These are phyloP conservation scores for Suhomyces prunicola DNA, from an alignment of 805 yeast species.

Conservation along the genomic window DNA sequence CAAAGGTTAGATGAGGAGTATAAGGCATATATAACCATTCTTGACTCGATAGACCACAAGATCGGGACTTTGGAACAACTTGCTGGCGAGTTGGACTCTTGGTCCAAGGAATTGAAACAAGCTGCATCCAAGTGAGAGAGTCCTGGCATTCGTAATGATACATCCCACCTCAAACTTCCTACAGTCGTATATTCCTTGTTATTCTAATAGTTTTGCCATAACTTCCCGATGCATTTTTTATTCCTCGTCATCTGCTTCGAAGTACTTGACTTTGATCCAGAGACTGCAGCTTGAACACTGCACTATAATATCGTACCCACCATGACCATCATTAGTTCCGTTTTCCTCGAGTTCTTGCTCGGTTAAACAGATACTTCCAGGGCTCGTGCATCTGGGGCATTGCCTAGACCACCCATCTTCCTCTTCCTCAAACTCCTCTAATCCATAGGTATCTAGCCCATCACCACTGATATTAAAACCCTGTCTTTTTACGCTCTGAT, in stretches of 20 bases:
- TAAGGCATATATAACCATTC: conserved; percentile 16
- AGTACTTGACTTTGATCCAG: conserved; percentile 76
- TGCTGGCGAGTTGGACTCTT: conserved; percentile 57
- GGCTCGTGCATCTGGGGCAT: conserved; percentile 66
- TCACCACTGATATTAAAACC: conserved; percentile 53
- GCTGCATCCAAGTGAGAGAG: neutral
- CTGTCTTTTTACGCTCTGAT: conserved; percentile 26
- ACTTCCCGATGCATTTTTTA: neutral
- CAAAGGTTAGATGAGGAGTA: conserved; percentile 19
- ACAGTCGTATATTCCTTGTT: neutral
- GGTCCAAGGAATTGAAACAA: conserved; percentile 50
- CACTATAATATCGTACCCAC: conserved; percentile 60
- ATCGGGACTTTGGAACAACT: conserved; percentile 44
- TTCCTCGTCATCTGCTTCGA: conserved; percentile 37
- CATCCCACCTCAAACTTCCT: neutral
- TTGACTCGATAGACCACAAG: conserved; percentile 30
- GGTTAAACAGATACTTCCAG: conserved; percentile 52
- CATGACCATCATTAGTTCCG: conserved; percentile 50
- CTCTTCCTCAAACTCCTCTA: conserved; percentile 58
- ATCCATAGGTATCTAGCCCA: conserved; percentile 64
- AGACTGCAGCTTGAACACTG: conserved; percentile 84
- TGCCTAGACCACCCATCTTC: conserved; percentile 41
- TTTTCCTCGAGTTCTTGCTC: conserved; percentile 60
- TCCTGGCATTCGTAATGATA: too few relatives aligned
- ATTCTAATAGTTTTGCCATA: neutral